phyloP scores from a whole-genome alignment of 2,329 filamentous ascomycete genomes.

The Pestalotiopsis sp. region DNA sequence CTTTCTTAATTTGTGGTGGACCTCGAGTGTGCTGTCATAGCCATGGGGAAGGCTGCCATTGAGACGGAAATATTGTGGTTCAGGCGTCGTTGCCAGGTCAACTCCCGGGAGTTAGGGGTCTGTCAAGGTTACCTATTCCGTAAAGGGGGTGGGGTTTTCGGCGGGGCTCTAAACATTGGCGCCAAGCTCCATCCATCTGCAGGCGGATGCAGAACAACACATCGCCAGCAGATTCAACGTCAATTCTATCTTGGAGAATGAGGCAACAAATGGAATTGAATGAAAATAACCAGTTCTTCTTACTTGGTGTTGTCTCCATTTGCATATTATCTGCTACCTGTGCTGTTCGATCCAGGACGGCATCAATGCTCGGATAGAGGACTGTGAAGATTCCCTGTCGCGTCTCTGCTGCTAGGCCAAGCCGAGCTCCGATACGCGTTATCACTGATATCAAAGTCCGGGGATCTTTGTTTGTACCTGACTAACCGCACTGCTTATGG shows the following conservation, averaged over 20 bases:
- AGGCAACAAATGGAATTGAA: too few species aligned
- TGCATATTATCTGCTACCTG: too few species aligned
- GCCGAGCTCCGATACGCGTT: not conserved
- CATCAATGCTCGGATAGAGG: too few species aligned
- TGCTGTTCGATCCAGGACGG: too few species aligned
- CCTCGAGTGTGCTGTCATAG: conserved; percentile 3
- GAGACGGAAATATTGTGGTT: conserved; percentile 6
- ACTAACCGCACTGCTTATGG: not conserved
- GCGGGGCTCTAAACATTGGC: not conserved
- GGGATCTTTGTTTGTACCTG: not conserved
- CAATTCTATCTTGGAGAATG: too few species aligned
- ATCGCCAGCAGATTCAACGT: too few species aligned
- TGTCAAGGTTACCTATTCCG: not conserved
- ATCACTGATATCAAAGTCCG: not conserved
- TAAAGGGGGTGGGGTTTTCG: not conserved
- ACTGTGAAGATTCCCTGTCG: too few species aligned
- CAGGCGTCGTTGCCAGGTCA: not conserved
- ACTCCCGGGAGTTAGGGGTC: not conserved
- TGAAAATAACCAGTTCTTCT: too few species aligned
- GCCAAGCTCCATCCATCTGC: not conserved
- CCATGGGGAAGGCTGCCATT: not conserved
- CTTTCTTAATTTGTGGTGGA: not conserved
- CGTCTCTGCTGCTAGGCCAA: not conserved
- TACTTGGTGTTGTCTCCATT: too few species aligned
- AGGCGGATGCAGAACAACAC: too few species aligned